Base-by-base conservation (phyloP, 2,329 filamentous ascomycete genomes). In the Rhynchosporium graminicola region DNA sequence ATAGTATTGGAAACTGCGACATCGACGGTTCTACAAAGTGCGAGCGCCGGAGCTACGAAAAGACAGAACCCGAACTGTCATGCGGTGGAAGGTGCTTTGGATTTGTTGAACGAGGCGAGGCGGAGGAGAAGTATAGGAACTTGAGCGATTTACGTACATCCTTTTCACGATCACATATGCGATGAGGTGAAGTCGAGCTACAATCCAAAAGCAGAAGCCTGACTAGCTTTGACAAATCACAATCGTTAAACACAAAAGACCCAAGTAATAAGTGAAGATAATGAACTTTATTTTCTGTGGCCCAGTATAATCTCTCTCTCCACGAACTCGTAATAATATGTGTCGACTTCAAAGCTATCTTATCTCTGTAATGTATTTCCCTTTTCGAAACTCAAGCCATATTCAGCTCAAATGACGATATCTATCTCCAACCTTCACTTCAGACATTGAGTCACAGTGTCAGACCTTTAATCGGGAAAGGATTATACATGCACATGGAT, bases 141-240 rank as follows among this genome's bases (percentile, higher is more conserved):
- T 43, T 56, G 36, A 56, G 20, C 8, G 52, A 56, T 56, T 56
- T 38, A 56, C 52, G 52, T 56, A 43, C 1, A 29, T 56, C 8
- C 15, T 42, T 15, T 42, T 20, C 20, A 1, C 20, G 15, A 42
- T 42, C 15, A 12, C 15, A 2, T 42, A 20, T 42, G 40, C 40
- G 4, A 42, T 4, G 9, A 9, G 4, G 15, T 12, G 9, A 42
- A 42, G 15, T 42, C 4, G 10, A 1, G 40, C 10, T 42, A 20
- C 1, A 20, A 1, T 42, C 9, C 40, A 42, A 42, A 42, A 6
- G 42, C 36, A 42, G 13, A 15, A 29, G 26, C 28, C 52, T 56
- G 20, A 56, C 36, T 1, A 36, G 15, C 7, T 31, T 15, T 28
- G 43, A 56, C 20, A 56, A 38, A 43, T 56, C 13, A 45, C 52